A percentile compares a stretch with the other conserved stretches of the same genome.
phyloP scores from a whole-genome alignment of 768 basidiomycete species.

The Cyathus striatus region DNA sequence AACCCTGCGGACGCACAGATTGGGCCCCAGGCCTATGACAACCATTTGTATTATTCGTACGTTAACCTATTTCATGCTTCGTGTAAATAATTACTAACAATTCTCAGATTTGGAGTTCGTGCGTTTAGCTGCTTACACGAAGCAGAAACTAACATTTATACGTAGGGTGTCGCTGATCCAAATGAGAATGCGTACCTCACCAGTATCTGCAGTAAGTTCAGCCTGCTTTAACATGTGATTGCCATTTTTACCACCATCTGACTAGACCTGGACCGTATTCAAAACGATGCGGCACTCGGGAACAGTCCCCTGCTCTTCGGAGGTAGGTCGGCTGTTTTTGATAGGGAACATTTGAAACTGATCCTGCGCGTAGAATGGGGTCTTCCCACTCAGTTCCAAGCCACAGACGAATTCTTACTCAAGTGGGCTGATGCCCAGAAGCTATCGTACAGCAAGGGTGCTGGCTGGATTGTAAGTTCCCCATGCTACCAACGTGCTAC shows the following conservation, averaged over 20 bases:
- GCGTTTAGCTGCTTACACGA: no score
- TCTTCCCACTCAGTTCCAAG: conserved; percentile 58
- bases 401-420: conserved; percentile 53
- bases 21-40: conserved; percentile 74
- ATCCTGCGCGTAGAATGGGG: conserved; percentile 30
- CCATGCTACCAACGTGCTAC: no score
- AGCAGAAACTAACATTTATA: no score
- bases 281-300: conserved; percentile 23
- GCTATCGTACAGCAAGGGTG: conserved; percentile 49
- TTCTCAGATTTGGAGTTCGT: conserved; percentile 52
- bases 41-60: conserved; percentile 74
- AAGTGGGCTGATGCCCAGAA: conserved; percentile 80
- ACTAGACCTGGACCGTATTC: conserved; percentile 57
- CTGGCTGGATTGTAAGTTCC: conserved; percentile 61
- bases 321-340: conserved; percentile 14
- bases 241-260: background rate
- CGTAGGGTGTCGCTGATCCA: conserved; percentile 64
- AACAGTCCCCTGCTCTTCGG: conserved; percentile 38
- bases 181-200: conserved; percentile 61
- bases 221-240: no score
- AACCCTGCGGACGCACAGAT: conserved; percentile 67
- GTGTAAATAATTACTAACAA: conserved; percentile 2
- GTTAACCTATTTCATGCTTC: conserved; percentile 13
- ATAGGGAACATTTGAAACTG: background rate
- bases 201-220: conserved; percentile 65